These are phyloP conservation scores for Plicaturopsis crispa DNA, from an alignment of 768 basidiomycete species.

Conservation along the genomic window DNA sequence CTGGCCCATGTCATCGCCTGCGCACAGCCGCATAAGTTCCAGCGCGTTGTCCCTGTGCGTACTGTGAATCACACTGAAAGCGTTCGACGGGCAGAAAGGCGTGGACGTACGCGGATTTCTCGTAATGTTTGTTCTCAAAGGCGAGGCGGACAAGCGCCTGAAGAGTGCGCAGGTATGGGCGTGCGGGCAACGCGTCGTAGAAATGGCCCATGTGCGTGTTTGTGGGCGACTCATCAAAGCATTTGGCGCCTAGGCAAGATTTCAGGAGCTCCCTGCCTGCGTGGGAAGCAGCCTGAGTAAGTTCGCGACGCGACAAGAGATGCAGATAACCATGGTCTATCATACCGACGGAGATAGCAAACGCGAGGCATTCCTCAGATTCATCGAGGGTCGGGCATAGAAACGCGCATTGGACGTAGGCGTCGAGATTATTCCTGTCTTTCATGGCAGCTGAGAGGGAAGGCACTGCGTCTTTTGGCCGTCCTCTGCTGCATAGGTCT, in stretches of 20 bases:
- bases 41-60: constrained; percentile 24
- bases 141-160: constrained; percentile 27
- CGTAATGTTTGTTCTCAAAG: constrained; percentile 23
- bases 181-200: constrained; percentile 28
- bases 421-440: constrained; percentile 33
- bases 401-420: constrained; percentile 27
- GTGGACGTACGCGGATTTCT: constrained; percentile 25
- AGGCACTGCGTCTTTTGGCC: constrained; percentile 26
- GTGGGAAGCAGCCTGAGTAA: not conserved
- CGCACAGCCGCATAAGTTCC: constrained; percentile 36
- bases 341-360: too few species aligned
- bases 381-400: constrained; percentile 20
- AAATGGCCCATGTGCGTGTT: constrained; percentile 28
- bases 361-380: constrained; percentile 19
- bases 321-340: too few species aligned
- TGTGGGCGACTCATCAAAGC: constrained; percentile 31
- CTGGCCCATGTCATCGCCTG: constrained; percentile 31
- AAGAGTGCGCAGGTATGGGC: constrained; percentile 39
- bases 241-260: constrained; percentile 19
- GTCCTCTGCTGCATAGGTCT: constrained; percentile 22
- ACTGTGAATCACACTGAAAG: not conserved
- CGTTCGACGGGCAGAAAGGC: not conserved
- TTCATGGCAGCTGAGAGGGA: constrained; percentile 32
- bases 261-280: constrained; percentile 22
- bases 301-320: too few species aligned